phyloP scores from a whole-genome alignment of 2,329 filamentous ascomycete genomes.

The Trichoderma atroviride region DNA sequence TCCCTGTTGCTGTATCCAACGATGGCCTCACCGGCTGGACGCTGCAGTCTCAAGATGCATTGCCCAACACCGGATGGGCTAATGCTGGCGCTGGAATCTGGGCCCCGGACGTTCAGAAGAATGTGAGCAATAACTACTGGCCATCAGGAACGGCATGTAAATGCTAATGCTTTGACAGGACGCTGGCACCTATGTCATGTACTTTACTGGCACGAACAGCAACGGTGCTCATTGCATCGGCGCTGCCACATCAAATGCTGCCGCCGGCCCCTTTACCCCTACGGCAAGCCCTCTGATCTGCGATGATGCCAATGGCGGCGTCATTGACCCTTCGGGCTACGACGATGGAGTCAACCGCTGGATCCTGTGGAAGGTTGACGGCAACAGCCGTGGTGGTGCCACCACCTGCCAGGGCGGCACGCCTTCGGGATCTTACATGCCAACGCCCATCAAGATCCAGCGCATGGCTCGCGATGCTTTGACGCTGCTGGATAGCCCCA shows the following conservation, averaged over 20 bases:
- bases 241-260: not conserved
- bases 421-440: not conserved
- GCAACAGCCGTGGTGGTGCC: not conserved
- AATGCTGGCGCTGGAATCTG: not conserved
- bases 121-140: not conserved
- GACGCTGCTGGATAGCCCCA: not conserved
- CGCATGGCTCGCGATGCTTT: not conserved
- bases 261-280: not conserved
- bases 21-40: not conserved
- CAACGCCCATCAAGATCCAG: not conserved
- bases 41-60: not conserved
- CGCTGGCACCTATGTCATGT: not conserved
- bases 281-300: not conserved
- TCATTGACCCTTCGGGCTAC: not conserved
- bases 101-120: not conserved
- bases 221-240: not conserved
- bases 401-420: not conserved
- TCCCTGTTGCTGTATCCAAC: not conserved
- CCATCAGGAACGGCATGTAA: no score
- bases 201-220: not conserved
- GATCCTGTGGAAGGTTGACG: not conserved
- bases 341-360: not conserved
- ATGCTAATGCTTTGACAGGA: not conserved
- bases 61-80: not conserved
- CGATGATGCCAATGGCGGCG: not conserved